Evolutionary conservation across 805 yeast species (phyloP), one percentile per base, ranked within the genome.

Genomic region (Ogataea dorogensis): DNA sequence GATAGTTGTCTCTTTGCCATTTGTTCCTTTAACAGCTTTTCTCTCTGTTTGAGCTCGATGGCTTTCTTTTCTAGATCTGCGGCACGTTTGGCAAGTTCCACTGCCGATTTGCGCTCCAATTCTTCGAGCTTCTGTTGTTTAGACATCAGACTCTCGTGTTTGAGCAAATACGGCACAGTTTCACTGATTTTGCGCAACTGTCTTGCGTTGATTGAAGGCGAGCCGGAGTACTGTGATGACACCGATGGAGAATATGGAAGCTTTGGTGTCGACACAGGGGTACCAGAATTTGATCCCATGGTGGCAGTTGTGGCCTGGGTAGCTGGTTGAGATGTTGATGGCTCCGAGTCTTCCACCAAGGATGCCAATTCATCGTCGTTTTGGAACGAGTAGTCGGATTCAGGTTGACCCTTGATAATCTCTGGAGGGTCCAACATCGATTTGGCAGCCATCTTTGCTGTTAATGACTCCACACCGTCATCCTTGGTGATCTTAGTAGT

Each of bases 61-160:
- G 91, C 91, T 51, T 79, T 81, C 52, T 72, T 76, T 56, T 85
- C 93, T 49, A 85, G 68, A 38, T 80, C 78, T 13, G 82, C 80
- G n/a, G 89, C 91, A 47, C 89, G 69, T 42, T 68, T 67, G 18
- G 86, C 77, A 51, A 85, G 65, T 51, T 83, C 91, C 53, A 71
- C 72, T 0, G 91, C 93, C 36, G 85, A 76, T 44, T 80, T 81
- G 52, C 81, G 80, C 57, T 85, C 94, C 62, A 85, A 63, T 49
- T 84, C 87, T 56, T 84, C 89, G 33, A 85, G 64, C 61, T 81
- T 84, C 40, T 79, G 86, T 53, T 85, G 89, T 58, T 85, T 79
- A 34, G 82, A 81, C 46, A 78, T 62, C 38, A 84, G 73, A 39
- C 82, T 73, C 59, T 85, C 91, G 58, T 84, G 91, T 55, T 86